These are phyloP conservation scores for Plasmodium malariae DNA, from an alignment of 169 alveolate genomes.

Conservation along the genomic window DNA sequence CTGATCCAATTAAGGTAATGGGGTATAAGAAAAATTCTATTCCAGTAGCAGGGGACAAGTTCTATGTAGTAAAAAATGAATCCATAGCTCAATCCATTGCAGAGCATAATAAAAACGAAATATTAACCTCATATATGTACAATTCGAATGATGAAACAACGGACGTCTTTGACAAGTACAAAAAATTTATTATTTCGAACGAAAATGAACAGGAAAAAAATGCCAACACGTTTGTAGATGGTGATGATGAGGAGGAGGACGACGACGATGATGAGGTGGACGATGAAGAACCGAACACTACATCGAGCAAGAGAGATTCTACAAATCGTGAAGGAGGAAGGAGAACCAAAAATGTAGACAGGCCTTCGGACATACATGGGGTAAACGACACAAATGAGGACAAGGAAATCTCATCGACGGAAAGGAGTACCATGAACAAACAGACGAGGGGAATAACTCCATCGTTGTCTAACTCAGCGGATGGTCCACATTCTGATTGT, in stretches of 20 bases:
- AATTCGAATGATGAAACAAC: not conserved
- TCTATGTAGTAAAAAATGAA: slow-evolving; percentile 45
- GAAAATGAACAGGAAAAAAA: not conserved
- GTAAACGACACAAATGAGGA: not conserved
- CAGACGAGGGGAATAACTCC: not conserved
- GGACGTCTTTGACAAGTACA: slow-evolving; percentile 4
- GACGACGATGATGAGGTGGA: not conserved
- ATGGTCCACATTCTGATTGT: not conserved
- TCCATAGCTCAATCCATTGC: slow-evolving; percentile 35
- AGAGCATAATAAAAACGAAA: slow-evolving; percentile 18
- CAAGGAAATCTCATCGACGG: not conserved
- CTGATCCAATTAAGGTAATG: slow-evolving; percentile 55
- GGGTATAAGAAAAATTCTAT: slow-evolving; percentile 56
- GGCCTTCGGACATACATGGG: not conserved
- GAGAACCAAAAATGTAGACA: not conserved
- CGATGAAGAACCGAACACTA: not conserved
- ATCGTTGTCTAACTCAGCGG: not conserved
- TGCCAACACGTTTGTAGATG: not conserved
- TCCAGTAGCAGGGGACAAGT: slow-evolving; percentile 61
- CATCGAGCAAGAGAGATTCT: not conserved
- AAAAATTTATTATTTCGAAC: slow-evolving; percentile 8
- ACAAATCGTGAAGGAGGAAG: no score
- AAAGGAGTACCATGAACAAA: not conserved
- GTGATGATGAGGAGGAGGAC: not conserved
- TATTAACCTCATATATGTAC: slow-evolving; percentile 2